Conservation (phyloP, 2,329 filamentous ascomycete species). For the Aspergillus sp. region DNA sequence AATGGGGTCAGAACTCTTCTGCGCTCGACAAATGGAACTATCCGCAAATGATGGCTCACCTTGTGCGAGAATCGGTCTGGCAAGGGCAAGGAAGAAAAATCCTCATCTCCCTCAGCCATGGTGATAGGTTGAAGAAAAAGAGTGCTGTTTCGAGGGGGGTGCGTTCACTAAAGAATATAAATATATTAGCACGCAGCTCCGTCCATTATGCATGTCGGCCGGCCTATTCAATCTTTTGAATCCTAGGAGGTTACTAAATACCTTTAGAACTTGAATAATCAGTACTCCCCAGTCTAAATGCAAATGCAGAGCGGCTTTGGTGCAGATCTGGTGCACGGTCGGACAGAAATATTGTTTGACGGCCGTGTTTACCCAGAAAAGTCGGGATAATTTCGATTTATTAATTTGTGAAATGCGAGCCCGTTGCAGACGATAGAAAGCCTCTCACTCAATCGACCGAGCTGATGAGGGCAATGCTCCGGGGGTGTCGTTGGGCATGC, state of each 20-base stretch:
- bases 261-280: neutral
- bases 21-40: neutral
- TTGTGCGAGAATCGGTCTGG: constrained; percentile 41
- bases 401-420: neutral
- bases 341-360: neutral
- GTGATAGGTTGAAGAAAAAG: constrained; percentile 8
- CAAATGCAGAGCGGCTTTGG: neutral
- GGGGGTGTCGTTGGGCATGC: constrained; percentile 3
- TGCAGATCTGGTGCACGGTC: neutral
- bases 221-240: too few relatives aligned
- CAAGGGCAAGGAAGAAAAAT: constrained; percentile 39
- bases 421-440: neutral
- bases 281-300: neutral
- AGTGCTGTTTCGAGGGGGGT: neutral
- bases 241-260: neutral
- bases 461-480: neutral
- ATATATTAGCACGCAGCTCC: neutral
- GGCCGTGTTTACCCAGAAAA: too few relatives aligned
- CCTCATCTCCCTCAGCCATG: constrained; percentile 41
- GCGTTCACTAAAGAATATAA: neutral
- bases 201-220: too few relatives aligned
- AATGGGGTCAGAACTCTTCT: constrained; percentile 15
- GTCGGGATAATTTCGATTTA: neutral
- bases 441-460: neutral
- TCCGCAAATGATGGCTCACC: constrained; percentile 18